Conservation (phyloP, 495 filamentous ascomycete genomes). For the Beverwykella pulmonaria region DNA sequence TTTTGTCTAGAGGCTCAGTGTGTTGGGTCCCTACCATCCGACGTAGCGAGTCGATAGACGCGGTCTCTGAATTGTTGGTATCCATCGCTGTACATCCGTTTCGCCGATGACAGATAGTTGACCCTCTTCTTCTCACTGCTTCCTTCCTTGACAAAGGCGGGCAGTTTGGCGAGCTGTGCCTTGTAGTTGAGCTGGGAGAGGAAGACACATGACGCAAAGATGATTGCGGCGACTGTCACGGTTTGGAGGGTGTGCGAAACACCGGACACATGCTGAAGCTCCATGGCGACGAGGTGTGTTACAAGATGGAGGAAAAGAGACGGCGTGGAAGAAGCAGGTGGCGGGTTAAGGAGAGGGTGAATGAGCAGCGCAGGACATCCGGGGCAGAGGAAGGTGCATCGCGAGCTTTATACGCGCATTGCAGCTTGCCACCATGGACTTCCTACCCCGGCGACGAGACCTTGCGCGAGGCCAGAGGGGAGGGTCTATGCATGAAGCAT, state of each 20-base stretch:
- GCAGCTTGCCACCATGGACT: not conserved
- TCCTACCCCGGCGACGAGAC: not conserved
- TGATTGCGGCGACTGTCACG: constrained; percentile 4
- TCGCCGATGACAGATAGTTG: constrained; percentile 17
- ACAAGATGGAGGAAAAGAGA: not conserved
- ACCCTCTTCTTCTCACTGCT: constrained; percentile 5
- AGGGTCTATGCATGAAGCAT: not conserved
- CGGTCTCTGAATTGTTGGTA: constrained; percentile 29
- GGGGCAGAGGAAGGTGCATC: not conserved
- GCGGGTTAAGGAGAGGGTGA: not conserved
- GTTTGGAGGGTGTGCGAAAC: constrained; percentile 26
- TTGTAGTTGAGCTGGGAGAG: constrained; percentile 11
- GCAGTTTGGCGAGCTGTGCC: constrained; percentile 23
- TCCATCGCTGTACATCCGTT: constrained; percentile 21
- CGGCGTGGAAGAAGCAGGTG: not conserved
- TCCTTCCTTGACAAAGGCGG: constrained; percentile 5
- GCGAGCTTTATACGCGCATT: not conserved
- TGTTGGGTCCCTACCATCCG: constrained; percentile 9
- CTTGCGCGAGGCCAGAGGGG: not conserved
- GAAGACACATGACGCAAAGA: constrained; percentile 17
- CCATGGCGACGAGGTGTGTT: constrained; percentile 9
- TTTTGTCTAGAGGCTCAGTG: not conserved
- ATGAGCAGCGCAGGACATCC: not conserved
- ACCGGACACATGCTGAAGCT: constrained; percentile 6
- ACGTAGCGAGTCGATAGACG: constrained; percentile 14